Conservation (phyloP, 345 rosid genomes). For the Linum tenue region DNA sequence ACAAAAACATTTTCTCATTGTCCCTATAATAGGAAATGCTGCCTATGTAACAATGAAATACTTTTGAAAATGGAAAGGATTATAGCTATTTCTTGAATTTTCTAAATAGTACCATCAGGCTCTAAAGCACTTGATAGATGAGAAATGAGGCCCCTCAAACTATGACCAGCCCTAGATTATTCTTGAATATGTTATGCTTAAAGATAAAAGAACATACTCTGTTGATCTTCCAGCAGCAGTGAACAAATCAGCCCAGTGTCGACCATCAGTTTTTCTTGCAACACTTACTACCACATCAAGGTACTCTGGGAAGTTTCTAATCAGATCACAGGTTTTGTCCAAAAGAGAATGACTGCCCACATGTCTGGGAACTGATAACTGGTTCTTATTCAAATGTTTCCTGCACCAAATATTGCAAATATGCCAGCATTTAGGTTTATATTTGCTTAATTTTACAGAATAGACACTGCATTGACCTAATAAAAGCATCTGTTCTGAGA, state of each 20-base stretch:
- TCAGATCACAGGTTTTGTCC: slow-evolving; percentile 86
- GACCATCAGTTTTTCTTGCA: slow-evolving; percentile 96
- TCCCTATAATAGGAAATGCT: too few species aligned
- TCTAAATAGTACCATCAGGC: neutral
- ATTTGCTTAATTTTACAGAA: neutral
- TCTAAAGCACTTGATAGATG: neutral
- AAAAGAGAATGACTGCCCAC: slow-evolving; percentile 43
- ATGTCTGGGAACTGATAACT: slow-evolving; percentile 34
- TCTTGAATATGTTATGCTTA: neutral
- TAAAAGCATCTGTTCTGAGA: neutral
- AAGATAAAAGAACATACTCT: slow-evolving; percentile 44
- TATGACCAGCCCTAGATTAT: neutral
- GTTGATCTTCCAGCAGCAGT: slow-evolving; percentile 97
- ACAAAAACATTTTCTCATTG: too few species aligned
- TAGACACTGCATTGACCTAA: neutral
- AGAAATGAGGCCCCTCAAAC: neutral
- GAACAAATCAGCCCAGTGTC: slow-evolving; percentile 97
- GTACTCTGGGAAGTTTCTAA: slow-evolving; percentile 77
- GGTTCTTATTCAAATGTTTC: slow-evolving; percentile 57
- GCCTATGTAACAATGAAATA: too few species aligned
- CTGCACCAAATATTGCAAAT: slow-evolving; percentile 27
- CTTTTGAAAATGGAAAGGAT: neutral
- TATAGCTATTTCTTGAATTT: neutral
- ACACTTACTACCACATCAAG: slow-evolving; percentile 96
- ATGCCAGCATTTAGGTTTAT: neutral